phyloP scores from a whole-genome alignment of 2,329 filamentous ascomycete genomes.

The Beauveria scarabaeidicola region DNA sequence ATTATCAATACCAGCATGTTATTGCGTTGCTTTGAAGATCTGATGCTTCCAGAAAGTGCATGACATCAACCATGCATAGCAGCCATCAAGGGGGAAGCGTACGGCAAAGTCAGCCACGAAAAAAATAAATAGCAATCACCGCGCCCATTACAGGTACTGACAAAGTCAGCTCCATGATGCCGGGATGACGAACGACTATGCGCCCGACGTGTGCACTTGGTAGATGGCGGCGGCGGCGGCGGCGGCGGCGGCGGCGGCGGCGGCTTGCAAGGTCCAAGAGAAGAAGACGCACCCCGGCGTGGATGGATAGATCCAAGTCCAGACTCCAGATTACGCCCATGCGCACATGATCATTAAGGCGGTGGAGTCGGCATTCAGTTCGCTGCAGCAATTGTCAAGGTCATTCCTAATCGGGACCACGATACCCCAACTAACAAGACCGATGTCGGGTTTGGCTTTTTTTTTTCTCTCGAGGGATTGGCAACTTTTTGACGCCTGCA shows the following conservation, averaged over 20 bases:
- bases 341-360: constrained; percentile 8
- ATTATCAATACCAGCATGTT: not conserved
- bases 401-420: constrained; percentile 11
- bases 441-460: constrained; percentile 12
- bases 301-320: constrained; percentile 2
- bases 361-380: constrained; percentile 8
- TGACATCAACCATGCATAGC: not conserved
- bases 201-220: not conserved
- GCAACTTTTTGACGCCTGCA: not conserved
- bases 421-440: constrained; percentile 4
- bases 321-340: constrained; percentile 4
- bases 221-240: not conserved
- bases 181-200: not conserved
- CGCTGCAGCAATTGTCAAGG: constrained; percentile 10
- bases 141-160: not conserved
- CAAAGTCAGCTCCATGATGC: constrained; percentile 5
- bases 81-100: not conserved
- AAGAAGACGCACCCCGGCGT: constrained; percentile 7
- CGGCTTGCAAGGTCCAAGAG: not conserved
- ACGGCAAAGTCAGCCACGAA: not conserved
- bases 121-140: not conserved
- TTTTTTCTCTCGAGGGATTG: not conserved
- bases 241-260: not conserved
- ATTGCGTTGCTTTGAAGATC: not conserved
- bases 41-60: not conserved